Conservation (phyloP, 2,329 filamentous ascomycete species). For the Ascochyta lentis region DNA sequence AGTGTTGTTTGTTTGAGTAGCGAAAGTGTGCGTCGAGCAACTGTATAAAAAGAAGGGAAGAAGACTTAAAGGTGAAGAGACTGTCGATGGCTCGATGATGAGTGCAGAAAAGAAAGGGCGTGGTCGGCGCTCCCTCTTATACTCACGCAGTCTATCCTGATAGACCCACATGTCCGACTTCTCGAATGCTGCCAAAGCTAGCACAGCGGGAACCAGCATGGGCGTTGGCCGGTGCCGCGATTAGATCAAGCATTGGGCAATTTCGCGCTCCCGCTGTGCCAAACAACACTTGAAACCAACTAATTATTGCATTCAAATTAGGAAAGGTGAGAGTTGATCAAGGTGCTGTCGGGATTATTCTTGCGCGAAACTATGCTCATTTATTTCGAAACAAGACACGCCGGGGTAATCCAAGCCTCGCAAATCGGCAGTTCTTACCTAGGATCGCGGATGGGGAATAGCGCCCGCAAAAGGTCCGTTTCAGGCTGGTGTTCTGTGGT, state of each 20-base stretch:
- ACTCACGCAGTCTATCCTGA: constrained; percentile 8
- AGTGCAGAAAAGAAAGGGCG: constrained; percentile 19
- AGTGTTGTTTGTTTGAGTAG: constrained; percentile 18
- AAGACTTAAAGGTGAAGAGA: constrained; percentile 20
- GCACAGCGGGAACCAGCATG: constrained; percentile 2
- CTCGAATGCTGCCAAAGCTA: constrained; percentile 13
- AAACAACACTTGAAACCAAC: constrained; percentile 17
- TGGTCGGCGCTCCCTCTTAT: constrained; percentile 19
- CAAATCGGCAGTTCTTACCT: constrained; percentile 13
- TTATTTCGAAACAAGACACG: constrained; percentile 27
- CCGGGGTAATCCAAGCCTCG: constrained; percentile 18
- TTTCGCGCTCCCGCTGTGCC: constrained; percentile 5
- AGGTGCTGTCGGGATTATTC: constrained; percentile 7
- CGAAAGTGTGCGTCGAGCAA: constrained; percentile 35
- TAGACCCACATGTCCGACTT: constrained; percentile 1
- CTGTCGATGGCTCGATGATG: constrained; percentile 27
- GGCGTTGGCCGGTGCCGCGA: not conserved
- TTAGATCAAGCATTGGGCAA: constrained; percentile 6
- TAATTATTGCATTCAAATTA: constrained; percentile 1
- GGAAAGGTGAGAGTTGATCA: constrained; percentile 19
- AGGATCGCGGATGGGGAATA: constrained; percentile 3
- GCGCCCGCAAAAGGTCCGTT: constrained; percentile 11
- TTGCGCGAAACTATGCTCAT: constrained; percentile 12
- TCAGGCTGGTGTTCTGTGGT: constrained; percentile 9
- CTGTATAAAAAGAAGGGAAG: constrained; percentile 17